phyloP scores from a whole-genome alignment of 2,329 filamentous ascomycete genomes.

The Alternaria postmessia region DNA sequence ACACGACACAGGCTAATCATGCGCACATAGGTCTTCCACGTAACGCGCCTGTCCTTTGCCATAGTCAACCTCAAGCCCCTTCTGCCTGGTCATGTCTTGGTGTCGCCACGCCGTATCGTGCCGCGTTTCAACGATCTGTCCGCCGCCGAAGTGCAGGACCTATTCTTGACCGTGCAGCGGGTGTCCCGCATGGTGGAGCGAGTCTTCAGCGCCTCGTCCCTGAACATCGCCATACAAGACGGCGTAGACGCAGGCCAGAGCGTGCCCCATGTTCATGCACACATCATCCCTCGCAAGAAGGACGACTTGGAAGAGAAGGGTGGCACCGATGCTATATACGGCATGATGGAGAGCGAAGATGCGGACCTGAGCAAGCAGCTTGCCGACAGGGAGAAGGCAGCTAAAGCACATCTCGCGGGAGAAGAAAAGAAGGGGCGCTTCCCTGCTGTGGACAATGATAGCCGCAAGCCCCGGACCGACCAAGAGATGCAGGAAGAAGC shows the following conservation, averaged over 20 bases:
- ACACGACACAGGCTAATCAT: not conserved
- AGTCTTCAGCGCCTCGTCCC: constrained; percentile 71
- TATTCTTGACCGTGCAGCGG: constrained; percentile 86
- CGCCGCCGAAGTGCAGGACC: constrained; percentile 76
- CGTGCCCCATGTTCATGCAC: constrained; percentile 90
- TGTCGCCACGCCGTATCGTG: constrained; percentile 76
- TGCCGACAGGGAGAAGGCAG: constrained; percentile 64
- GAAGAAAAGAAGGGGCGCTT: constrained; percentile 63
- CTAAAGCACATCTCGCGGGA: constrained; percentile 31
- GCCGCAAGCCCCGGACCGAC: constrained; percentile 68
- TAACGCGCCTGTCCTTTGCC: constrained; percentile 80
- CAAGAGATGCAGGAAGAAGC: constrained; percentile 86
- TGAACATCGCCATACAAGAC: constrained; percentile 97
- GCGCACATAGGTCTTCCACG: constrained; percentile 78
- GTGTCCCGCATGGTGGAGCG: constrained; percentile 78
- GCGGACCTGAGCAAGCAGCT: constrained; percentile 81
- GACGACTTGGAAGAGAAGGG: constrained; percentile 66
- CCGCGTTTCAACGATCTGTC: constrained; percentile 79
- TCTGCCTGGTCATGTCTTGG: constrained; percentile 89
- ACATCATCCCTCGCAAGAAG: constrained; percentile 79
- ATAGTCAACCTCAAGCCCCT: constrained; percentile 96
- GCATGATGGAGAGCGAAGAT: constrained; percentile 81
- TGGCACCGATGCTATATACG: constrained; percentile 79
- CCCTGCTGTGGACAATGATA: constrained; percentile 72
- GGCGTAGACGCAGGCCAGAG: constrained; percentile 90